Percentiles rank a stretch among this genome's conserved stretches.
Evolutionary conservation across 495 filamentous ascomycete genomes (phyloP).

Genomic region (Bacidia rubella): DNA sequence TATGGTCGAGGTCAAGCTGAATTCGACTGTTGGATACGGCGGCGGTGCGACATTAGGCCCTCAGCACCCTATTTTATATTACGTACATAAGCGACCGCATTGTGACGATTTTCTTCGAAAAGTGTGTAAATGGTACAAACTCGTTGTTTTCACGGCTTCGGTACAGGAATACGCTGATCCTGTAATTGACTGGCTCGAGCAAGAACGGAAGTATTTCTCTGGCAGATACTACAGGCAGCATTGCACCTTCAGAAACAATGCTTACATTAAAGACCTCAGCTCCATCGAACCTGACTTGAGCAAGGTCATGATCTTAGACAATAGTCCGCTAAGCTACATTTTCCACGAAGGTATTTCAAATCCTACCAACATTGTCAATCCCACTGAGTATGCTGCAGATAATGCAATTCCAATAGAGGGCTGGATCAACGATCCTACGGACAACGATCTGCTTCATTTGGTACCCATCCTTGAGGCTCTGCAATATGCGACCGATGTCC

Average conservation of each 20-base stretch:
- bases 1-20: conserved; percentile 95
- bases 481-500: conserved; percentile 91
- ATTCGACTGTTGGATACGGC: conserved; percentile 46
- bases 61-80: conserved; percentile 94
- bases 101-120: conserved; percentile 95
- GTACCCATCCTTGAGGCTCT: conserved; percentile 88
- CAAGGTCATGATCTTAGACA: conserved; percentile 96
- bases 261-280: conserved; percentile 95
- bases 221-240: conserved; percentile 89
- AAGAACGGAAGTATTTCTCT: conserved; percentile 89
- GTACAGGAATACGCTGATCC: conserved; percentile 98
- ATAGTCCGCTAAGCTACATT: conserved; percentile 94
- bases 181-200: conserved; percentile 96
- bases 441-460: conserved; percentile 80
- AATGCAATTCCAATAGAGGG: conserved; percentile 90
- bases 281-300: conserved; percentile 92
- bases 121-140: conserved; percentile 94
- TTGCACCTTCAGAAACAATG: conserved; percentile 86
- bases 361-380: conserved; percentile 25
- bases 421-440: conserved; percentile 84
- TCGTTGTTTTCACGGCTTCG: conserved; percentile 92
- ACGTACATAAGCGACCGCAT: conserved; percentile 92
- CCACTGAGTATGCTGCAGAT: conserved; percentile 39
- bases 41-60: conserved; percentile 51
- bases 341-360: conserved; percentile 75